These are phyloP conservation scores for Leccinum solheimii DNA, from an alignment of 1,284 basidiomycete species.

Conservation along the genomic window DNA sequence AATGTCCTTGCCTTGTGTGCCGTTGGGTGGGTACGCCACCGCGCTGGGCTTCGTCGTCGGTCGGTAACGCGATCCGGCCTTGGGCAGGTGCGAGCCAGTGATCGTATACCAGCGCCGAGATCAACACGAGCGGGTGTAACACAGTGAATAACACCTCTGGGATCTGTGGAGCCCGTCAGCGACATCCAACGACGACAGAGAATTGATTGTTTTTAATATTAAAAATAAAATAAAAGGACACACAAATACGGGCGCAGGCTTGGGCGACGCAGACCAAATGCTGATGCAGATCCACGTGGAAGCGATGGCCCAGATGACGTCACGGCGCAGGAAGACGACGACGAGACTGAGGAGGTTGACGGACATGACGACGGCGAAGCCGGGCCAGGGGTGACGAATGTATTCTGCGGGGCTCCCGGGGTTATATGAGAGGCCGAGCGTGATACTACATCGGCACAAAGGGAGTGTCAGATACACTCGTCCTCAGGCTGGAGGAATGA, in stretches of 20 bases:
- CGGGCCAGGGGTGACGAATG: slow-evolving; percentile 55
- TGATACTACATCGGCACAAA: slow-evolving; percentile 45
- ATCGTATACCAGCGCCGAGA: slow-evolving; percentile 41
- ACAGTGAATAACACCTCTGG: slow-evolving; percentile 58
- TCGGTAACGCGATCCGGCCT: slow-evolving; percentile 46
- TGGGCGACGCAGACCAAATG: slow-evolving; percentile 60
- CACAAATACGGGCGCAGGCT: slow-evolving; percentile 63
- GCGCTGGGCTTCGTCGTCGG: slow-evolving; percentile 32
- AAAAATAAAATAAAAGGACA: slow-evolving; percentile 27
- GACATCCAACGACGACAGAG: not conserved
- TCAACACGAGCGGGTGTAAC: slow-evolving; percentile 56
- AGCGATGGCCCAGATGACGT: slow-evolving; percentile 71
- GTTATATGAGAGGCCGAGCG: slow-evolving; percentile 50
- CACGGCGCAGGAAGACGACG: slow-evolving; percentile 55
- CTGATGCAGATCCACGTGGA: slow-evolving; percentile 69
- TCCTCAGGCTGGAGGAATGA: not conserved
- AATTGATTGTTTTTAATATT: not conserved
- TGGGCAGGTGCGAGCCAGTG: slow-evolving; percentile 32
- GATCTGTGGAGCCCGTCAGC: slow-evolving; percentile 39
- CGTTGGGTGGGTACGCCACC: not conserved
- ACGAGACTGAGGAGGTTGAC: slow-evolving; percentile 59
- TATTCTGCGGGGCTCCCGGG: slow-evolving; percentile 49
- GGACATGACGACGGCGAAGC: slow-evolving; percentile 58
- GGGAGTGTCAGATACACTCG: slow-evolving; percentile 36
- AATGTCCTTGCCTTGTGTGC: not conserved